phyloP scores from a whole-genome alignment of 2,329 filamentous ascomycete genomes.

The Cadophora gregata region DNA sequence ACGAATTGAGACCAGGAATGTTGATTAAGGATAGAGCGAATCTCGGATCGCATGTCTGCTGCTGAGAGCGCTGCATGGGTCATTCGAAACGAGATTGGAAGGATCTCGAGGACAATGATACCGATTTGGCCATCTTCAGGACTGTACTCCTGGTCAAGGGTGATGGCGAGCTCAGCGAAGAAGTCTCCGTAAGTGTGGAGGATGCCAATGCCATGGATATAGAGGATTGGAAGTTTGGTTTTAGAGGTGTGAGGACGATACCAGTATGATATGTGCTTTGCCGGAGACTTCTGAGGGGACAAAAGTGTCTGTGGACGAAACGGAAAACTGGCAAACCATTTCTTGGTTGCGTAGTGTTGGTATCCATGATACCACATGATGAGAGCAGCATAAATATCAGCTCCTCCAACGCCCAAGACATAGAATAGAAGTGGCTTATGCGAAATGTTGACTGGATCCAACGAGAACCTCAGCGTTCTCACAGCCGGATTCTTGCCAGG shows the following conservation, averaged over 20 bases:
- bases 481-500: slow-evolving; percentile 40
- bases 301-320: slow-evolving; percentile 54
- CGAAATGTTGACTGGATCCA: slow-evolving; percentile 60
- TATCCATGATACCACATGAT: slow-evolving; percentile 32
- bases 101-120: slow-evolving; percentile 60
- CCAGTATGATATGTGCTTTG: slow-evolving; percentile 59
- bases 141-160: slow-evolving; percentile 10
- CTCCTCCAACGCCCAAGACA: slow-evolving; percentile 1
- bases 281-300: slow-evolving; percentile 50
- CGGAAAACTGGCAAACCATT: slow-evolving; percentile 49
- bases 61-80: slow-evolving; percentile 53
- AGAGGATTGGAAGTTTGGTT: slow-evolving; percentile 59
- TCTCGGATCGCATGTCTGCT: slow-evolving; percentile 55
- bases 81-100: slow-evolving; percentile 61
- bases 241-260: slow-evolving; percentile 62
- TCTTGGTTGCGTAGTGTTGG: slow-evolving; percentile 43
- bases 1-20: slow-evolving; percentile 57
- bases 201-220: slow-evolving; percentile 65
- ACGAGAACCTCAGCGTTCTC: slow-evolving; percentile 58
- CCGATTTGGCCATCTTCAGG: slow-evolving; percentile 55
- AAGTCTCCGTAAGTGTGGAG: slow-evolving; percentile 60
- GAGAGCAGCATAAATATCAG: neutral
- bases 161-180: slow-evolving; percentile 50
- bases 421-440: slow-evolving; percentile 52
- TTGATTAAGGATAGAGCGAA: slow-evolving; percentile 55